Evolutionary conservation across 225 moss, liverwort and hornwort genomes (phyloP).

Genomic region (Ulota crispa): DNA sequence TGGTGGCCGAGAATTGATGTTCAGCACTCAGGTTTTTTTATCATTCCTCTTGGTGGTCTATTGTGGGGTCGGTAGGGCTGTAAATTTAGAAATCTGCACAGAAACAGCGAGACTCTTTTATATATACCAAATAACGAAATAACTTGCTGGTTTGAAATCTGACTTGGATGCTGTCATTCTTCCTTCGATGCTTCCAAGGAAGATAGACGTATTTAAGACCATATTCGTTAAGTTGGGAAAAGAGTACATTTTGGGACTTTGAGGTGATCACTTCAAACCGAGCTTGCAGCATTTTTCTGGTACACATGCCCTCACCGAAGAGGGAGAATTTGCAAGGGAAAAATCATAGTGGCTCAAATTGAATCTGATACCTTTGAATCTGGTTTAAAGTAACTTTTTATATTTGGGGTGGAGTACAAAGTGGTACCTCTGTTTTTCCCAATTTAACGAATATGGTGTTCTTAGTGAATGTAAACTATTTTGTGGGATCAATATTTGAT

Average conservation of each 20-base stretch:
- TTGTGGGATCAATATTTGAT: neutral
- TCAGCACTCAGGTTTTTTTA: constrained; percentile 80
- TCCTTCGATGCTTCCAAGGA: neutral
- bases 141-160: constrained; percentile 17
- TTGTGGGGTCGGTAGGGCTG: constrained; percentile 74
- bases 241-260: too few relatives aligned
- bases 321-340: too few relatives aligned
- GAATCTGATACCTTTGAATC: too few relatives aligned
- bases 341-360: too few relatives aligned
- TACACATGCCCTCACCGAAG: too few relatives aligned
- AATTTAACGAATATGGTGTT: too few relatives aligned
- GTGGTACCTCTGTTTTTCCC: too few relatives aligned
- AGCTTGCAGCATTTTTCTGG: too few relatives aligned
- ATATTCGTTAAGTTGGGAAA: too few relatives aligned
- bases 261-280: too few relatives aligned
- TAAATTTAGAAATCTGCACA: constrained; percentile 9
- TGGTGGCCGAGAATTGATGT: constrained; percentile 31
- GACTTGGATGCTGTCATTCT: neutral
- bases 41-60: constrained; percentile 84
- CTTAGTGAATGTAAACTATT: neutral
- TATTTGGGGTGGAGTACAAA: too few relatives aligned
- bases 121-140: neutral
- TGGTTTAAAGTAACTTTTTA: too few relatives aligned
- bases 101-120: neutral
- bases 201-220: neutral